Evolutionary conservation across 495 filamentous ascomycete species (phyloP), one percentile per base, ranked within the genome.

Genomic region (Penicillium fimorum): DNA sequence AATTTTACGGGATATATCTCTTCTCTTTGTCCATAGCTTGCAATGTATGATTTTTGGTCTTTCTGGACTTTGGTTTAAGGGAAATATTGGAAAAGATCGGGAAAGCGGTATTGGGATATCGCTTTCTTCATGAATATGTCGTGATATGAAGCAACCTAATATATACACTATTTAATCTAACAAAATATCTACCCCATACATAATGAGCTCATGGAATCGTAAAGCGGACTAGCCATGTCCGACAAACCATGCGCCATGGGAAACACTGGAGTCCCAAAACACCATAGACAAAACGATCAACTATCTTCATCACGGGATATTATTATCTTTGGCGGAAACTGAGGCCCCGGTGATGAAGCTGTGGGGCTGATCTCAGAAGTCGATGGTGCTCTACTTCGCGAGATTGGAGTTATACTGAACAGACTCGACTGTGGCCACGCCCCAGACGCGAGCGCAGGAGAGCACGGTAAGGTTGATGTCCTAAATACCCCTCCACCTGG

Each of bases 321-420:
- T 4, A 51, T 15, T 29, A 51, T 51, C 15, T 25, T 18, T 2
- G 49, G 49, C 1, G 24, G 24, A 30, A 18, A 18, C 22, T 51
- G 49, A 18, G 10, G 27, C 4, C 17, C 47, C 17, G 49, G 49
- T 2, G 35, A 51, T 41, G 17, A 29, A 11, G 37, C 32, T n/a
- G 37, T 51, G 8, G 49, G 49, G 15, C 49, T 51, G 17, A 51
- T 10, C 13, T 50, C 35, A 18, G 33, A 40, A 20, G 11, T 17
- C 11, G 49, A 51, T 3, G 37, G 15, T 41, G 49, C 37, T 42
- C 49, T 24, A 51, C 49, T 51, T 41, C 41, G 41, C 10, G 8
- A 18, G 35, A 6, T 46, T 18, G 30, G 4, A 13, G 9, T 53
- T 20, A 1, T 20, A 46, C 7, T n/a, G 11, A 29, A 45, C 8